A percentile compares a stretch with the other conserved stretches of the same genome.
Evolutionary conservation across 306 rosid genomes (phyloP).

Genomic region (Canavalia ensiformis): DNA sequence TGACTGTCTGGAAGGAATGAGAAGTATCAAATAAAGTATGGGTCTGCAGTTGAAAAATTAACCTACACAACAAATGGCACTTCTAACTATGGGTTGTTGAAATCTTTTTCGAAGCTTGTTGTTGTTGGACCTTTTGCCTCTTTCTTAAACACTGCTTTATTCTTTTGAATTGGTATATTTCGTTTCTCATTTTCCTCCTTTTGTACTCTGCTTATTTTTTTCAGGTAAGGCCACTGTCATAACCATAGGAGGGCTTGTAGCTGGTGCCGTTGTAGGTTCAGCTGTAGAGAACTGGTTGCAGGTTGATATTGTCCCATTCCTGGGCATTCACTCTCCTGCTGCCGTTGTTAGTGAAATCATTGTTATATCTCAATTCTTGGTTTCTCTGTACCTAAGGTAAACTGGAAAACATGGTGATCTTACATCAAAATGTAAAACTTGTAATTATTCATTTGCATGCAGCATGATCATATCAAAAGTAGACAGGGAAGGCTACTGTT

Average conservation of each 20-base stretch:
- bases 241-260: constrained; percentile 92
- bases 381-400: constrained; percentile 90
- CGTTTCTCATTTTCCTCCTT: constrained; percentile 27
- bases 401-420: constrained; percentile 47
- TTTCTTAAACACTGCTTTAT: constrained; percentile 21
- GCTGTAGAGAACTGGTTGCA: constrained; percentile 95
- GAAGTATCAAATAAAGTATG: constrained; percentile 32
- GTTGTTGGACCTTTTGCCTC: constrained; percentile 31
- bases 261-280: constrained; percentile 94
- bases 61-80: constrained; percentile 37
- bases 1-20: constrained; percentile 29
- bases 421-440: constrained; percentile 58
- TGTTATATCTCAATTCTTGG: constrained; percentile 88
- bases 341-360: constrained; percentile 88
- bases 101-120: constrained; percentile 27
- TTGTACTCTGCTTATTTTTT: constrained; percentile 43
- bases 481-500: constrained; percentile 83
- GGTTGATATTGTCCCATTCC: constrained; percentile 95
- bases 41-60: constrained; percentile 16
- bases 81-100: constrained; percentile 29
- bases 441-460: constrained; percentile 90
- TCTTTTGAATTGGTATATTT: constrained; percentile 31
- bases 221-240: constrained; percentile 94
- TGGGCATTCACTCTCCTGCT: constrained; percentile 96
- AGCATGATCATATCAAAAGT: constrained; percentile 58